Base-by-base conservation (phyloP, 768 basidiomycete species). In the Tylopilus rubrobrunneus region DNA sequence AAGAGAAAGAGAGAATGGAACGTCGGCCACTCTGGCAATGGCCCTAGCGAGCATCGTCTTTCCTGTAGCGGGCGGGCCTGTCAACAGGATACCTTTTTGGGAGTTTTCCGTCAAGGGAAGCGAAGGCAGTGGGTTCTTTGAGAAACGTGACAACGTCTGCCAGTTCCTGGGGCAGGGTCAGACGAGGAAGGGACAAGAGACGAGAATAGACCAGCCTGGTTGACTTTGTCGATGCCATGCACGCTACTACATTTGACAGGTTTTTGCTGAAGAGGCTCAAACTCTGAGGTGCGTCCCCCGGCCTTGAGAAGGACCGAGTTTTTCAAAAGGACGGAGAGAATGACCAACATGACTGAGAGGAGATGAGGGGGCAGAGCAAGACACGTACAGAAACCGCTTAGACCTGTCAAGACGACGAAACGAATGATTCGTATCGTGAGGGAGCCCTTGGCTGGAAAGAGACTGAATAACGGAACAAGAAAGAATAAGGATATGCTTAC, bases 1-100 rank as follows among this genome's bases (percentile, higher is more conserved):
- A 92, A 34, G 96, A 93, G 65, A 95, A 97, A n/a, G n/a, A 70
- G 97, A 86, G 78, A 99, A 99, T 0, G 94, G 93, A 40, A 99
- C 97, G 15, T 89, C 95, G 15, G 97, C 97, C 75, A 98, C 97
- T 44, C 97, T 96, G 3, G 97, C 97, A 7, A 98, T 87, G 9
- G 97, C 97, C 55, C 96, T 78, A 6, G 97, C 97, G n/a, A 99
- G 78, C 81, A 98, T 82, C 3, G 69, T 70, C 57, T 70, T 70
- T 67, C 97, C 97, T 15, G 97, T 98, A 58, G 95, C 92, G 29
- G 92, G 92, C 23, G 87, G 85, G 23, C 92, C 92, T n/a, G 89
- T 91, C 34, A 91, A 81, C 12, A 98, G 75, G 44, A 98, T 85
- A 58, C 97, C 97, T n/a, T 69, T 97, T 96, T 1, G 95, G 92